Conservation (phyloP, 1,284 basidiomycete species). For the Ganoderma leucocontextum region DNA sequence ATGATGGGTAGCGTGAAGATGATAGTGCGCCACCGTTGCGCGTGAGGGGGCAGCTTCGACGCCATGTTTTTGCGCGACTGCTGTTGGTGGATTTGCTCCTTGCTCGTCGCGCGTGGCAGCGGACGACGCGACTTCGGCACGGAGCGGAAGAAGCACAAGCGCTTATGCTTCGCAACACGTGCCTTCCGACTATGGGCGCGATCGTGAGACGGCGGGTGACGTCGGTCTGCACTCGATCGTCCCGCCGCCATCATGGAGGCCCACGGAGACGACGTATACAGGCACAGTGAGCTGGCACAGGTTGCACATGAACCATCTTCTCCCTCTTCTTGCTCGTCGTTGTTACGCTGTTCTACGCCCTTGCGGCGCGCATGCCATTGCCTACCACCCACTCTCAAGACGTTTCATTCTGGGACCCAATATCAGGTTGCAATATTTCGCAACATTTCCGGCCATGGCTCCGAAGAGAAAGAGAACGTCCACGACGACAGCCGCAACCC, state of each 20-base stretch:
- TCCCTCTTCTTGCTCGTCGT: slow-evolving; percentile 9
- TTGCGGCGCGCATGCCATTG: not conserved
- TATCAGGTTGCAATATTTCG: not conserved
- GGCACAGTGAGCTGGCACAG: not conserved
- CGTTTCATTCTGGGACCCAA: not conserved
- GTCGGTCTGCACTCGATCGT: slow-evolving; percentile 24
- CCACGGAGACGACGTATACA: not conserved
- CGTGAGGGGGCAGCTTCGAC: slow-evolving; percentile 49
- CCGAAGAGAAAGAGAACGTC: slow-evolving; percentile 24
- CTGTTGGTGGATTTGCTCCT: slow-evolving; percentile 13
- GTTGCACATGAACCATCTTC: slow-evolving; percentile 28
- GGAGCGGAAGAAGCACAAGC: slow-evolving; percentile 13
- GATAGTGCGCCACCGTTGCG: slow-evolving; percentile 63
- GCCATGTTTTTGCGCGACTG: slow-evolving; percentile 29
- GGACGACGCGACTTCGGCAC: slow-evolving; percentile 19
- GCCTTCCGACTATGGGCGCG: slow-evolving; percentile 14
- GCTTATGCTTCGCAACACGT: slow-evolving; percentile 19
- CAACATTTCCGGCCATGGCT: not conserved
- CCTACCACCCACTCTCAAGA: not conserved
- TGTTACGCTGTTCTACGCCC: not conserved
- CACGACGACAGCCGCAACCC: not conserved
- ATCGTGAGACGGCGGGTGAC: slow-evolving; percentile 28
- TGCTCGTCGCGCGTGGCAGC: slow-evolving; percentile 15
- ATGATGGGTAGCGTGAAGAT: slow-evolving; percentile 70
- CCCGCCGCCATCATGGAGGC: slow-evolving; percentile 10